Evolutionary conservation across 805 yeast genomes (phyloP).

Genomic region (Maudiozyma turicensis): DNA sequence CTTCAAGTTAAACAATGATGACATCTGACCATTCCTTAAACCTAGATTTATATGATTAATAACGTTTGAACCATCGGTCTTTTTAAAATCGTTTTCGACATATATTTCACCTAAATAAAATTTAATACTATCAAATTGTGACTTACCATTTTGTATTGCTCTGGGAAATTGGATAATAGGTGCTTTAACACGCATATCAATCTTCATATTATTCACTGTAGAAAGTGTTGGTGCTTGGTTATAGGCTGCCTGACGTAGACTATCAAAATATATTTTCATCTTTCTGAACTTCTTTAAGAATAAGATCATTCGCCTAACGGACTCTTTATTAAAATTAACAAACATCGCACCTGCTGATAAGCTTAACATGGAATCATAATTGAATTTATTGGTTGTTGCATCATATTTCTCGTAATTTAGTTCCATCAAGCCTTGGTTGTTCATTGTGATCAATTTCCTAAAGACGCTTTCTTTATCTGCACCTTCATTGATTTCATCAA

Average conservation of each 20-base stretch:
- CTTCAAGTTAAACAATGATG: constrained; percentile 48
- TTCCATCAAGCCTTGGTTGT: constrained; percentile 68
- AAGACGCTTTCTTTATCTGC: constrained; percentile 48
- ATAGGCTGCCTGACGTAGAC: constrained; percentile 80
- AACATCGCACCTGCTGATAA: constrained; percentile 62
- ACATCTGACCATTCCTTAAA: constrained; percentile 58
- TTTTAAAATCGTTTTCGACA: constrained; percentile 50
- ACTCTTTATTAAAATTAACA: constrained; percentile 72
- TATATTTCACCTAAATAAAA: constrained; percentile 77
- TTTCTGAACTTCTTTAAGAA: constrained; percentile 66
- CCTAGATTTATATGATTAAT: constrained; percentile 59
- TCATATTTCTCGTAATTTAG: constrained; percentile 77
- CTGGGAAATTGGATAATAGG: constrained; percentile 80
- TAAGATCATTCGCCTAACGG: constrained; percentile 55
- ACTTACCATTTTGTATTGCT: constrained; percentile 31
- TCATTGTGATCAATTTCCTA: constrained; percentile 64
- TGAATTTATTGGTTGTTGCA: constrained; percentile 35
- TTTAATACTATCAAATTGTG: constrained; percentile 50
- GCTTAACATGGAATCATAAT: constrained; percentile 33
- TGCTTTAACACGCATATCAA: constrained; percentile 64
- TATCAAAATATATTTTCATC: constrained; percentile 85
- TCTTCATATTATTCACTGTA: constrained; percentile 44
- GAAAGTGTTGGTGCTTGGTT: constrained; percentile 64
- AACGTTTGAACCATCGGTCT: constrained; percentile 18
- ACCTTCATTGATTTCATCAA: constrained; percentile 65